A percentile compares a stretch with the other conserved stretches of the same genome.
phyloP scores from a whole-genome alignment of 2,329 filamentous ascomycete species.

The Boeremia exigua region DNA sequence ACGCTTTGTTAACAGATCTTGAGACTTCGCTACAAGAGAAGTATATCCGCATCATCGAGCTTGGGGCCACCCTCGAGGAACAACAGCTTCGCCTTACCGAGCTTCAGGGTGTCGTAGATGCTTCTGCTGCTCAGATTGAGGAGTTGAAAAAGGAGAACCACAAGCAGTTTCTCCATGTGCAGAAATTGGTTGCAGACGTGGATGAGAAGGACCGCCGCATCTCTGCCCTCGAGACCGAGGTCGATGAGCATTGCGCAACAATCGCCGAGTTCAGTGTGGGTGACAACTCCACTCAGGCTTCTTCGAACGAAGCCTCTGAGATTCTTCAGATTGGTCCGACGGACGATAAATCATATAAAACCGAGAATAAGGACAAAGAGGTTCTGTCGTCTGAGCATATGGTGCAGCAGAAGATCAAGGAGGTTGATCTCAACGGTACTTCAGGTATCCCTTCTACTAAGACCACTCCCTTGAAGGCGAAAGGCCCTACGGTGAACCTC shows the following conservation, averaged over 20 bases:
- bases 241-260: conserved; percentile 12
- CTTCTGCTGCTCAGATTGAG: conserved; percentile 1
- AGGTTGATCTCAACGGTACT: too few relatives aligned
- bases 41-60: conserved; percentile 15
- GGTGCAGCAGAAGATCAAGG: not conserved
- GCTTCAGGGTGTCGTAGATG: conserved; percentile 5
- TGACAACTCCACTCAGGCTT: not conserved
- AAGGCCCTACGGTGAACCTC: not conserved
- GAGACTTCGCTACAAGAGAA: conserved; percentile 4
- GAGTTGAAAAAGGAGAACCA: conserved; percentile 13
- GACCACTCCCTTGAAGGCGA: not conserved
- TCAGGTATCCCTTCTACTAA: not conserved
- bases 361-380: not conserved
- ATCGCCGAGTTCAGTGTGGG: conserved; percentile 19
- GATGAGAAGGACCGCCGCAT: conserved; percentile 27
- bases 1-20: conserved; percentile 9
- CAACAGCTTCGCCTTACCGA: conserved; percentile 9
- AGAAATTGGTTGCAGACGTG: conserved; percentile 22
- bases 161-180: conserved; percentile 15
- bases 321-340: too few relatives aligned
- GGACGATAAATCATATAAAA: not conserved
- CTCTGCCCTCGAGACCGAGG: conserved; percentile 16
- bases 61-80: conserved; percentile 11
- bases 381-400: not conserved
- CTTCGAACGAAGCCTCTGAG: not conserved